Evolutionary conservation across 2,329 filamentous ascomycete genomes (phyloP).

Genomic region (Cercospora sp.): DNA sequence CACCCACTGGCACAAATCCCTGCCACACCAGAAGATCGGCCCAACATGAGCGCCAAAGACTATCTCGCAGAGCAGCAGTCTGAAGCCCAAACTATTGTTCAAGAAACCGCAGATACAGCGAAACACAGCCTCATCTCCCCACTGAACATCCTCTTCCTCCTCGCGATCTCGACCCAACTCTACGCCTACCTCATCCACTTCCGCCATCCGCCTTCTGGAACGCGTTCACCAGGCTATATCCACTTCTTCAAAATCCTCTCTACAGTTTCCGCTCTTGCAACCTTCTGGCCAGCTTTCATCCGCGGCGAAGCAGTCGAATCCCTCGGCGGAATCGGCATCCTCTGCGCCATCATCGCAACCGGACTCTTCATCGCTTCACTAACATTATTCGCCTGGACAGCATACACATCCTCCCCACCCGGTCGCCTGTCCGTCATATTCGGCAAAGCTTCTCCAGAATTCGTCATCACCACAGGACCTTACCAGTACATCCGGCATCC

Average conservation of each 20-base stretch:
- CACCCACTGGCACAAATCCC: neutral
- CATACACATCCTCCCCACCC: neutral
- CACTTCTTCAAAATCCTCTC: neutral
- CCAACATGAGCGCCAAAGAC: neutral
- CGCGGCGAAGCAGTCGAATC: neutral
- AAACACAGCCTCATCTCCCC: neutral
- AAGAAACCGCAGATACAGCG: neutral
- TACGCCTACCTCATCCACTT: neutral
- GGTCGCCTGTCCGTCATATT: neutral
- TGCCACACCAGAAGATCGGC: neutral
- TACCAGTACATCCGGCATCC: neutral
- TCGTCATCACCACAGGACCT: neutral
- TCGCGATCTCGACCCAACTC: neutral
- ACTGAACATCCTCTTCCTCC: neutral
- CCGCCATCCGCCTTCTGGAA: neutral
- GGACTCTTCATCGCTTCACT: neutral
- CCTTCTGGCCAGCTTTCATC: neutral
- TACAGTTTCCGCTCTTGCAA: neutral
- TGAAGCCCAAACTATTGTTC: neutral
- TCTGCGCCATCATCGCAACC: neutral
- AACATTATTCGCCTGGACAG: neutral
- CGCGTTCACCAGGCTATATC: neutral
- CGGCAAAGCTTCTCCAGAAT: neutral
- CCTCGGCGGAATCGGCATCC: neutral
- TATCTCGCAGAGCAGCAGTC: neutral